Percentiles rank a stretch among this genome's conserved stretches.
phyloP scores from a whole-genome alignment of 2,329 filamentous ascomycete species.

The Arthroderma sp. region DNA sequence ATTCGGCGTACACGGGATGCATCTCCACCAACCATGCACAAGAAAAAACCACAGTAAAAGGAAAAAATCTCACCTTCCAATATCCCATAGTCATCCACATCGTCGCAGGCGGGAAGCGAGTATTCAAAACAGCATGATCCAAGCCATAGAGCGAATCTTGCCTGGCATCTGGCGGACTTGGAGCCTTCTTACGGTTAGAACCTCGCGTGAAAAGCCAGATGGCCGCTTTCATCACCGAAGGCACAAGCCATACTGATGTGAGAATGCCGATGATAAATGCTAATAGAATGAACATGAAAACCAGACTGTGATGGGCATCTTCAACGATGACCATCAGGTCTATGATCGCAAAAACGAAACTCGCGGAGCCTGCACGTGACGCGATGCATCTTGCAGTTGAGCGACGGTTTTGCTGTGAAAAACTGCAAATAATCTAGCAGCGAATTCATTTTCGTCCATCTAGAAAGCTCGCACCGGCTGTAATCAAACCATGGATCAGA shows the following conservation, averaged over 20 bases:
- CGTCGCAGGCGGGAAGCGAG: slow-evolving; percentile 32
- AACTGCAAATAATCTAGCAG: too few species aligned
- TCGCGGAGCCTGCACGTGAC: too few species aligned
- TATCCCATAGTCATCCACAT: slow-evolving; percentile 55
- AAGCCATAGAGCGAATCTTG: slow-evolving; percentile 31
- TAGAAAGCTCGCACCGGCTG: too few species aligned
- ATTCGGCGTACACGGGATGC: too few species aligned
- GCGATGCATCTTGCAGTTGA: too few species aligned
- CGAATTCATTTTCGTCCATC: too few species aligned
- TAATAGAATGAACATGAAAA: background rate
- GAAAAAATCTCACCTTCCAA: slow-evolving; percentile 33
- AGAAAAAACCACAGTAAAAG: background rate
- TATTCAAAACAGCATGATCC: slow-evolving; percentile 44
- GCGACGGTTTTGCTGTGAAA: too few species aligned
- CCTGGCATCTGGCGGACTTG: background rate
- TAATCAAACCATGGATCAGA: too few species aligned
- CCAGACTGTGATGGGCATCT: too few species aligned
- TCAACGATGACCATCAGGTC: too few species aligned
- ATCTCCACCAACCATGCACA: too few species aligned
- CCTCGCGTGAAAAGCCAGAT: background rate
- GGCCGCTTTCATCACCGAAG: background rate
- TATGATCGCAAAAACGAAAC: too few species aligned
- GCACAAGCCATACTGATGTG: background rate
- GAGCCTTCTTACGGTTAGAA: background rate
- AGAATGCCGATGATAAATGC: background rate